A percentile compares a stretch with the other conserved stretches of the same genome.
These are phyloP conservation scores for Penicillium goetzii DNA, from an alignment of 495 filamentous ascomycete species.

Conservation along the genomic window DNA sequence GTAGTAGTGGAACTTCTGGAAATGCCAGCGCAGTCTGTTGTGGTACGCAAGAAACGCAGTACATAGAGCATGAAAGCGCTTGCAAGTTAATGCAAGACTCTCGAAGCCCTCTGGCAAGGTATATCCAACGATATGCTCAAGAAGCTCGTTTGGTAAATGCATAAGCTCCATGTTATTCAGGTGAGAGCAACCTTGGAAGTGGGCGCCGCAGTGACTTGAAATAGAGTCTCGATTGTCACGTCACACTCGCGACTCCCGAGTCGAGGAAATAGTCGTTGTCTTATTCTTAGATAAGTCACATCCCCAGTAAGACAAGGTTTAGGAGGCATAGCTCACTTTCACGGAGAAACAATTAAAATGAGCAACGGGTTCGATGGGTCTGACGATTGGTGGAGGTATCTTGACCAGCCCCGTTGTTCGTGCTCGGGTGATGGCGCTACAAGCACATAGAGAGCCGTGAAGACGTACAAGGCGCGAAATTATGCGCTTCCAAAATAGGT, in stretches of 20 bases:
- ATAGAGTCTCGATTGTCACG: constrained; percentile 7
- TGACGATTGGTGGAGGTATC: neutral
- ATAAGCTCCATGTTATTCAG: constrained; percentile 12
- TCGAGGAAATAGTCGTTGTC: neutral
- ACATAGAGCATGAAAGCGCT: constrained; percentile 31
- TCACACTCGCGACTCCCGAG: constrained; percentile 13
- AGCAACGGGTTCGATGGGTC: neutral
- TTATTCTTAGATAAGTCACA: neutral
- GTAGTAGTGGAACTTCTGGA: constrained; percentile 37
- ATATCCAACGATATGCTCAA: constrained; percentile 13
- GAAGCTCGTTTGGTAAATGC: constrained; percentile 13
- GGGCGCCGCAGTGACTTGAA: constrained; percentile 14
- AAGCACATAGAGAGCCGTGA: neutral
- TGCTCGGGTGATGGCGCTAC: neutral
- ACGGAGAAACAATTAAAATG: neutral
- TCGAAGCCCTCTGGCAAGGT: constrained; percentile 44
- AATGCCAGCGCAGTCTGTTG: constrained; percentile 39
- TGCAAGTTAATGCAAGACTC: constrained; percentile 44
- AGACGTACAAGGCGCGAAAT: neutral
- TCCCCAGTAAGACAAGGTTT: neutral
- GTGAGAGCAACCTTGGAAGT: constrained; percentile 18
- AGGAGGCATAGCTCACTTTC: neutral
- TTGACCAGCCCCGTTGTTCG: neutral
- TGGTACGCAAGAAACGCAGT: constrained; percentile 35
- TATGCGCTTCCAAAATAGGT: constrained; percentile 9